phyloP scores from a whole-genome alignment of 371 early-diverging fungal genomes.

The Rhizoclosmatium hyalinum region DNA sequence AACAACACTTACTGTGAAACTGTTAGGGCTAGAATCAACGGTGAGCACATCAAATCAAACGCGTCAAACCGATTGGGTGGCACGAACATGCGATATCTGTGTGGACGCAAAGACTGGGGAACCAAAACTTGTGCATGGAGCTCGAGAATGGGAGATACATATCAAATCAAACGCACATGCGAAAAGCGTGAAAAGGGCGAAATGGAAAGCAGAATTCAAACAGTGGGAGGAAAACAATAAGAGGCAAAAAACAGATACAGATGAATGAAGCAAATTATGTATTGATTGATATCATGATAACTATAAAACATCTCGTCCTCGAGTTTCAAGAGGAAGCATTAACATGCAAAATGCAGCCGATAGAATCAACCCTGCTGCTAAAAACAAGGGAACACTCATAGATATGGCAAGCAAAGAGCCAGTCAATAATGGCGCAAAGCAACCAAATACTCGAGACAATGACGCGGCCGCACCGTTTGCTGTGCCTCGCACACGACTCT shows the following conservation, averaged over 20 bases:
- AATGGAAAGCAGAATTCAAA: conserved; percentile 10
- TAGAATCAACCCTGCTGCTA: conserved; percentile 65
- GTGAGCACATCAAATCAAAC: not conserved
- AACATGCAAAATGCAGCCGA: conserved; percentile 70
- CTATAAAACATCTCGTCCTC: conserved; percentile 39
- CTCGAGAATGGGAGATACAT: conserved; percentile 49
- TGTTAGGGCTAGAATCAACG: not conserved
- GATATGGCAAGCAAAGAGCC: conserved; percentile 70
- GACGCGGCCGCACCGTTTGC: conserved; percentile 83
- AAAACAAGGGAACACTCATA: conserved; percentile 70
- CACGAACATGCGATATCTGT: conserved; percentile 43
- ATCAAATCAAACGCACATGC: conserved; percentile 38
- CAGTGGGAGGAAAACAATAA: not conserved
- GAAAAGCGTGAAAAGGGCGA: conserved; percentile 27
- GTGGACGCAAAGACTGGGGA: conserved; percentile 40
- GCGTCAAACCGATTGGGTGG: conserved; percentile 30
- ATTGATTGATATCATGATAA: not conserved
- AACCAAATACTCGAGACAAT: conserved; percentile 76
- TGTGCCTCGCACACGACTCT: conserved; percentile 77
- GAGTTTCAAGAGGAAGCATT: conserved; percentile 74
- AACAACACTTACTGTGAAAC: not conserved
- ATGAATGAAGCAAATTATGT: no score
- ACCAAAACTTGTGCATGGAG: conserved; percentile 45
- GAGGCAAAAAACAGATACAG: not conserved
- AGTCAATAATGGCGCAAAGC: conserved; percentile 76